Conservation (phyloP, 805 yeast species). For the Teunomyces funiuensis region DNA sequence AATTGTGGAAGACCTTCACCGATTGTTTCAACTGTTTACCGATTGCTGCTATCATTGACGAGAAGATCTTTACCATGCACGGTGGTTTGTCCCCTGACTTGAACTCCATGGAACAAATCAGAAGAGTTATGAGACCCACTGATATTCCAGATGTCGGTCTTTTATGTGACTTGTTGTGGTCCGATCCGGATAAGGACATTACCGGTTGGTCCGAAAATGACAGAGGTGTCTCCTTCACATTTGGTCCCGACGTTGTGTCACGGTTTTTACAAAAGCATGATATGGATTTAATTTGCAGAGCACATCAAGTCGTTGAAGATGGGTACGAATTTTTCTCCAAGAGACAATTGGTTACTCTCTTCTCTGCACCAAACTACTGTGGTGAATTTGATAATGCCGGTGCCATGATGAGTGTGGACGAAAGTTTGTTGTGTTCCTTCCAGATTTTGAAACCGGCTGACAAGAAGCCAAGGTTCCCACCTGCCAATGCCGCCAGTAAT, state of each 20-base stretch:
- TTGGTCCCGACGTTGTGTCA: conserved; percentile 98
- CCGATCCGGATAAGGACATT: conserved; percentile 97
- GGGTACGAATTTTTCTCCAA: conserved; percentile 97
- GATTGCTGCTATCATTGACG: conserved; percentile 97
- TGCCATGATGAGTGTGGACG: conserved; percentile 99
- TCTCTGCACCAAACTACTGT: conserved; percentile 97
- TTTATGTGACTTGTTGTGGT: conserved; percentile 94
- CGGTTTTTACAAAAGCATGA: conserved; percentile 95
- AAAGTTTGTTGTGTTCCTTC: conserved; percentile 92
- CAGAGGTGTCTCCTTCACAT: conserved; percentile 98
- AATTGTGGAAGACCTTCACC: conserved; percentile 97
- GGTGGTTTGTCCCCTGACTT: conserved; percentile 98
- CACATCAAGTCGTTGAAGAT: conserved; percentile 98
- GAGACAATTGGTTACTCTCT: conserved; percentile 92
- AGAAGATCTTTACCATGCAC: conserved; percentile 97
- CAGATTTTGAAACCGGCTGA: conserved; percentile 97
- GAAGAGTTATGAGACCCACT: conserved; percentile 98
- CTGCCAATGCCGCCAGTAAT: conserved; percentile 40
- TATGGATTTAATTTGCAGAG: conserved; percentile 96
- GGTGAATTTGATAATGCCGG: conserved; percentile 99
- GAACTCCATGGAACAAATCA: conserved; percentile 96
- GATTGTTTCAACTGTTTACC: conserved; percentile 98
- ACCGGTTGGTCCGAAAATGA: conserved; percentile 99
- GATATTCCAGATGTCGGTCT: conserved; percentile 98
- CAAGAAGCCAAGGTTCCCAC: conserved; percentile 74